These are phyloP conservation scores for Solanum bulbocastanum DNA, from an alignment of 257 asterid species.

Conservation along the genomic window DNA sequence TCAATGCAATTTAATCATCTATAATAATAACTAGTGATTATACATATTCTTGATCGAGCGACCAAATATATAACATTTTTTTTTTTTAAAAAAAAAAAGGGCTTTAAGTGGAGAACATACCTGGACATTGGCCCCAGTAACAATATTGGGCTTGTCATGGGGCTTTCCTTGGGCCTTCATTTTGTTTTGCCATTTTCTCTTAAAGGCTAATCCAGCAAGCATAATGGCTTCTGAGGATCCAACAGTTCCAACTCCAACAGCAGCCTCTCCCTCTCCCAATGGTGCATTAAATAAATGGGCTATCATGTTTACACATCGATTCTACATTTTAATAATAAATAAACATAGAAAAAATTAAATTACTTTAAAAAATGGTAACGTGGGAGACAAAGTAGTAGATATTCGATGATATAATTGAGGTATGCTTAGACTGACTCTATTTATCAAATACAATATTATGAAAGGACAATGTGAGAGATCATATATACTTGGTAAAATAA, in stretches of 20 bases:
- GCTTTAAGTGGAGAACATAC: background rate
- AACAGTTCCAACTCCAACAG: conserved; percentile 17
- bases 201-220: conserved; percentile 21
- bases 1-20: background rate
- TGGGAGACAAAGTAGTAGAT: background rate
- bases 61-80: background rate
- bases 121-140: conserved; percentile 20
- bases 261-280: conserved; percentile 10
- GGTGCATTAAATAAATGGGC: conserved; percentile 15
- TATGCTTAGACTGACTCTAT: background rate
- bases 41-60: background rate
- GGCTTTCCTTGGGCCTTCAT: conserved; percentile 16
- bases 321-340: background rate
- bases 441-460: background rate
- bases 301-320: conserved; percentile 19
- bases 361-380: background rate
- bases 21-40: background rate
- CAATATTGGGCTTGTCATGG: conserved; percentile 12
- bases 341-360: background rate
- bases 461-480: background rate
- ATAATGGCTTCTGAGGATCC: conserved; percentile 21
- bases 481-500: background rate
- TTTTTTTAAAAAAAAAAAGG: background rate
- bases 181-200: conserved; percentile 19
- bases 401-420: background rate